A percentile compares a stretch with the other conserved stretches of the same genome.
Evolutionary conservation across 2,329 filamentous ascomycete genomes (phyloP).

Genomic region (Aureobasidium lini): DNA sequence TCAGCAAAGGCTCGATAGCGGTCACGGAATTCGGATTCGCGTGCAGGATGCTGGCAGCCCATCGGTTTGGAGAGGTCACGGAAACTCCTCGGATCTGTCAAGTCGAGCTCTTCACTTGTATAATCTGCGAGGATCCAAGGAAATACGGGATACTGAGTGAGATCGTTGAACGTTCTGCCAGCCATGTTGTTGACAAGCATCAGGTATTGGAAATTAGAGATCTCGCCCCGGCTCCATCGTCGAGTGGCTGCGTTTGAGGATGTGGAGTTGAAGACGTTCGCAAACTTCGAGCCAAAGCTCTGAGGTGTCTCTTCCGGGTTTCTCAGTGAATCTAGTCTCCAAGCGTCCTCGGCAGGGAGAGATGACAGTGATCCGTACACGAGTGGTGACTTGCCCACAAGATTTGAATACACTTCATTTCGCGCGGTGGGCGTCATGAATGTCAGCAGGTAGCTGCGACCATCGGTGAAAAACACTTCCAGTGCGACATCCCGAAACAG

Average conservation of each 20-base stretch:
- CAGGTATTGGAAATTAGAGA: constrained; percentile 97
- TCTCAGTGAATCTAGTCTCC: constrained; percentile 81
- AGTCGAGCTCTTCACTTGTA: constrained; percentile 82
- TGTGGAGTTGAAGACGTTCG: constrained; percentile 80
- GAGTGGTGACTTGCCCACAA: constrained; percentile 73
- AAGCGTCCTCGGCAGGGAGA: constrained; percentile 69
- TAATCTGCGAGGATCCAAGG: constrained; percentile 97
- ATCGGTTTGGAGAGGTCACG: constrained; percentile 92
- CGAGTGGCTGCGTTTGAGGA: constrained; percentile 78
- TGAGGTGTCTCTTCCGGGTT: constrained; percentile 56
- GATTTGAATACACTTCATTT: constrained; percentile 72
- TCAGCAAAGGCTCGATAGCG: constrained; percentile 83
- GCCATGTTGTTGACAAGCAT: constrained; percentile 99
- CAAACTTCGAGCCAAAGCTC: constrained; percentile 77
- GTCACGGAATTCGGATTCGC: constrained; percentile 73
- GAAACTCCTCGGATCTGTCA: constrained; percentile 77
- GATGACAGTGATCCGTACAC: constrained; percentile 52
- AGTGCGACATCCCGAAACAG: constrained; percentile 91
- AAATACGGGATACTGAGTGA: constrained; percentile 97
- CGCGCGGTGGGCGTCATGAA: constrained; percentile 65
- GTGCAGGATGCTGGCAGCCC: constrained; percentile 74
- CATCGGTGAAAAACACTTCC: constrained; percentile 97
- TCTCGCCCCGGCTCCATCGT: constrained; percentile 86
- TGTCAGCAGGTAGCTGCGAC: constrained; percentile 87
- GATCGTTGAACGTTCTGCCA: constrained; percentile 91